These are phyloP conservation scores for Exutisphaerella laricina DNA, from an alignment of 2,329 filamentous ascomycete species.

Conservation along the genomic window DNA sequence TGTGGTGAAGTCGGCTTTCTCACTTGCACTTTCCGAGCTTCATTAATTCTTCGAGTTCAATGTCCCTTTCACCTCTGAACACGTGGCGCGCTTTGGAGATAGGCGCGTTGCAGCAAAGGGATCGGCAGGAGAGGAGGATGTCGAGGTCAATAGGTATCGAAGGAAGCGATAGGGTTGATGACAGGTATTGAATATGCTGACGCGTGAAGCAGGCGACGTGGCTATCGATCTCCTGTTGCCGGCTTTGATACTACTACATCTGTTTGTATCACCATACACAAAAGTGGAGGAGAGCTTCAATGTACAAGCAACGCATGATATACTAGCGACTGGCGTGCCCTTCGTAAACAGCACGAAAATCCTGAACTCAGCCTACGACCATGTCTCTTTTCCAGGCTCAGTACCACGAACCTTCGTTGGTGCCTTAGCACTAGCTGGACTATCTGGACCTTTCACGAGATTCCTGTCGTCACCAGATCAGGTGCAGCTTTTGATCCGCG, in stretches of 20 bases:
- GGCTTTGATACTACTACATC: conserved; percentile 34
- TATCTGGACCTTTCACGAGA: conserved; percentile 62
- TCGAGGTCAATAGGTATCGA: neutral
- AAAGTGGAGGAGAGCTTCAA: conserved; percentile 99
- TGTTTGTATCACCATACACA: conserved; percentile 68
- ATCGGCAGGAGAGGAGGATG: neutral
- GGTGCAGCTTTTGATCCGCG: conserved; percentile 61
- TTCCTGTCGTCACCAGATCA: conserved; percentile 53
- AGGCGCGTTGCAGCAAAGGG: neutral
- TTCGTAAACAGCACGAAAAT: conserved; percentile 25
- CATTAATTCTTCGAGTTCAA: neutral
- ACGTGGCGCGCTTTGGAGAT: neutral
- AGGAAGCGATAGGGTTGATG: no score
- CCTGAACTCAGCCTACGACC: conserved; percentile 65
- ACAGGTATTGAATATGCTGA: conserved; percentile 1
- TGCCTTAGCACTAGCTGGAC: conserved; percentile 65
- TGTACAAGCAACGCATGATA: conserved; percentile 87
- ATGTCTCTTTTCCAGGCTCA: conserved; percentile 82
- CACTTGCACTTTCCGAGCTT: neutral
- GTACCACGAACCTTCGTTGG: conserved; percentile 90
- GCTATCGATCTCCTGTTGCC: conserved; percentile 56
- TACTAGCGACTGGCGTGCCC: conserved; percentile 74
- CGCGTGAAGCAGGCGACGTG: conserved; percentile 37
- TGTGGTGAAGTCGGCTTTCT: neutral
- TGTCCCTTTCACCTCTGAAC: neutral